Evolutionary conservation across 176 grass and related monocot species (phyloP), one percentile per base, ranked within the genome.

Genomic region (Triticum monococcum): DNA sequence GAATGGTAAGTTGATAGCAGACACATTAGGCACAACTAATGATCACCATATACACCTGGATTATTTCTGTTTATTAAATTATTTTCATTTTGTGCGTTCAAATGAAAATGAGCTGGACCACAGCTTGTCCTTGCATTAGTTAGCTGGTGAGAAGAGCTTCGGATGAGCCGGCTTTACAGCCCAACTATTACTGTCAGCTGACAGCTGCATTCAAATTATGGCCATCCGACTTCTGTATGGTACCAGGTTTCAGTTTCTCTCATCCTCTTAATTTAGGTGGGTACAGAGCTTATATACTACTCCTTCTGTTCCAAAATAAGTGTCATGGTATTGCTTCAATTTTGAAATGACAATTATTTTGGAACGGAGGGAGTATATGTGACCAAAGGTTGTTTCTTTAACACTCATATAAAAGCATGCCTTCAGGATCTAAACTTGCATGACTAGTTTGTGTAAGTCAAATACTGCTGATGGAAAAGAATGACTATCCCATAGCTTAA

Each of bases 61-160:
- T 35, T 75, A 4, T 54, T 85, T 78, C 2, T 56, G 28, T 46
- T 68, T 56, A 83, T 32, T 78, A 69, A 46, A 62, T 4, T 37
- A 17, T 68, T 61, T 85, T 25, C 24, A 35, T 61, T 75, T 50
- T 18, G 30, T 61, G 61, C 68, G 60, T 28, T 45, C 12, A 11
- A 77, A 33, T 56, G 78, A 80, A 87, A 76, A 25, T 86, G 66
- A 45, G 78, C 20, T 84, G 5, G 45, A 88, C 22, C 22, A 2
- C 3, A 56, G 40, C 22, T 65, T 61, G 9, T 81, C n/a, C 9
- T 0, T 37, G 7, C 5, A 3, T 36, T 74, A 54, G 20, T 74
- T 54, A 74, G 4, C 16, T 68, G 68, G 18, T 68, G 68, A 35
- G 12, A 73, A 67, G 36, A 72, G 0, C 24, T 28, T 40, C n/a